A percentile compares a stretch with the other conserved stretches of the same genome.
phyloP scores from a whole-genome alignment of 1,139 yeast genomes.

The Pichia sp. region DNA sequence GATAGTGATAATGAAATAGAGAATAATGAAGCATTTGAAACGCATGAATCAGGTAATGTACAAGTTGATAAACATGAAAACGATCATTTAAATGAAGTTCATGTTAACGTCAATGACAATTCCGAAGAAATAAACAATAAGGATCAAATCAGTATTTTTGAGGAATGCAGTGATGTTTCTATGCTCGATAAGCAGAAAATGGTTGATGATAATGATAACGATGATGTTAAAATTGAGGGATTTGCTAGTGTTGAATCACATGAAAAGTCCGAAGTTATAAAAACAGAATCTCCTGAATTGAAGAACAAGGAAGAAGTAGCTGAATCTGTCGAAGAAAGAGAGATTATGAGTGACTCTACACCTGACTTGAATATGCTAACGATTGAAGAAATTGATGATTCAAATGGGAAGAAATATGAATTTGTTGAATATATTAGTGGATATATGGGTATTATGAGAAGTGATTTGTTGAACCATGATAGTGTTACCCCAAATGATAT shows the following conservation, averaged over 20 bases:
- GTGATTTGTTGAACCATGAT: conserved; percentile 2
- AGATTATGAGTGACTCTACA: conserved; percentile 23
- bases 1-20: conserved; percentile 4
- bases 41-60: not conserved
- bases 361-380: conserved; percentile 23
- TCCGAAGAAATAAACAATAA: conserved; percentile 7
- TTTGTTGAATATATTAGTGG: conserved; percentile 2
- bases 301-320: not conserved
- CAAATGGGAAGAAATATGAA: too few species aligned
- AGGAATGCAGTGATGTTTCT: conserved; percentile 4
- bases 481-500: not conserved
- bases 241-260: not conserved
- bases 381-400: conserved; percentile 4
- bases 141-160: not conserved
- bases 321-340: conserved; percentile 5
- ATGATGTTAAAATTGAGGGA: not conserved
- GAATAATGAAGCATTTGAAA: not conserved
- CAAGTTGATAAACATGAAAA: not conserved
- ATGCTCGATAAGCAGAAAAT: conserved; percentile 1
- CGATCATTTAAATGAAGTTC: not conserved
- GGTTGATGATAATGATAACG: not conserved
- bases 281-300: too few species aligned
- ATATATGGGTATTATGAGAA: conserved; percentile 5
- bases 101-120: conserved; percentile 6
- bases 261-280: not conserved